Conservation (phyloP, 345 rosid genomes). For the Clausena lansium region DNA sequence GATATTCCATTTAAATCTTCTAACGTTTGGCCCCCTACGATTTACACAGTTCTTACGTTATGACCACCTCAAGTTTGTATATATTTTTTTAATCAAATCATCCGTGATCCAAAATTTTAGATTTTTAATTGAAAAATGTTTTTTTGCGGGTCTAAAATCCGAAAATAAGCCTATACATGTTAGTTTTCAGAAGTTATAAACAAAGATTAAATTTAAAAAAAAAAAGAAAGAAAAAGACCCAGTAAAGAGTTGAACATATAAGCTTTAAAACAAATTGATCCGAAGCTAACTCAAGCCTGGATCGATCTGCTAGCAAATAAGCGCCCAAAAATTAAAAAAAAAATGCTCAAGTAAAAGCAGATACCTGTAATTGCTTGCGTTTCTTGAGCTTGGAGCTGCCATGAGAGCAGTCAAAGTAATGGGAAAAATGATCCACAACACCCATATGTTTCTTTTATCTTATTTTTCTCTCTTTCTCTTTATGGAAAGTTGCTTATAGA, state of each 20-base stretch:
- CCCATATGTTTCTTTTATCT: conserved; percentile 49
- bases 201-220: too few species aligned
- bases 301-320: not conserved
- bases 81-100: too few species aligned
- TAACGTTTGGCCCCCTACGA: too few species aligned
- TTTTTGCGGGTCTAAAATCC: not conserved
- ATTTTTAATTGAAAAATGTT: not conserved
- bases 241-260: not conserved
- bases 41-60: not conserved
- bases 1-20: too few species aligned
- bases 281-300: not conserved
- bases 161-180: too few species aligned
- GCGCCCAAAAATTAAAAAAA: not conserved
- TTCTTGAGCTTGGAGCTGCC: conserved; percentile 52
- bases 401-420: conserved; percentile 73
- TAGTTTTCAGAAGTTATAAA: too few species aligned
- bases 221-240: not conserved
- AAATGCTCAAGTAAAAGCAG: not conserved
- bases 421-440: conserved; percentile 76
- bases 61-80: not conserved
- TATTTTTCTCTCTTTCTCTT: not conserved
- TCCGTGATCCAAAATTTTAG: not conserved
- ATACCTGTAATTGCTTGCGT: conserved; percentile 80
- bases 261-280: not conserved
- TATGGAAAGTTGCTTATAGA: not conserved